Base-by-base conservation (phyloP, 1,284 basidiomycete genomes). In the Leccinum griseonigrum region DNA sequence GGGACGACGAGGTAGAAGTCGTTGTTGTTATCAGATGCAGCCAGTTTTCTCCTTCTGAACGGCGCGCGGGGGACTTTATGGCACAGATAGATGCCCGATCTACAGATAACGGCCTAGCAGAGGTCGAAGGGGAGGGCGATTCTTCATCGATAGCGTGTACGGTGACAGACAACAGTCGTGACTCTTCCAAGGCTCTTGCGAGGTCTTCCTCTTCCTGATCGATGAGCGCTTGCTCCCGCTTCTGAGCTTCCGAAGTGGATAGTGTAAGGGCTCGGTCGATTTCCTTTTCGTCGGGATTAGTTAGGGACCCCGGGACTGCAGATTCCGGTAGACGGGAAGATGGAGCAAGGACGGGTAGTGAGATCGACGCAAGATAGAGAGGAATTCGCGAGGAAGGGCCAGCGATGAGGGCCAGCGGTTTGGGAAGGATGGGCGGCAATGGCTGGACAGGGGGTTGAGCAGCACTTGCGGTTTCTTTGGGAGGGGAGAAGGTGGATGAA, bases 141-240 rank as follows among this genome's bases (percentile, higher is more conserved):
- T 52, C 64, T 2, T 62, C 62, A n/a, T 67, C 65, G 31, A 66
- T 26, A 48, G 64, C 46, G 60, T 73, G 65, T 54, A 60, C 55
- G 58, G 54, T 56, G 43, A 54, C 52, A 48, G 71, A 62, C 54
- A 73, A 67, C 32, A 77, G 55, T 64, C 86, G 74, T 2, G 89
- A 91, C 64, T 83, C 86, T 64, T 83, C 79, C 61, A 91, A 67
- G 0, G 88, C 89, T 64, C 77, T 79, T n/a, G 83, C 83, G 22
- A 91, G 76, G 53, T 88, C 85, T 38, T 84, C 84, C 60, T 88
- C 86, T 68, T 91, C 88, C 66, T 82, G 69, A 9, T 70, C 65
- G 34, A 68, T 55, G 52, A 73, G 51, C 18, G 69, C 66, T 50
- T 76, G 70, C 60, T 78, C 74, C 52, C 77, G 76, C 48, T 76